phyloP scores from a whole-genome alignment of 1,284 basidiomycete genomes.

The Apiotrichum mycotoxinovorans region DNA sequence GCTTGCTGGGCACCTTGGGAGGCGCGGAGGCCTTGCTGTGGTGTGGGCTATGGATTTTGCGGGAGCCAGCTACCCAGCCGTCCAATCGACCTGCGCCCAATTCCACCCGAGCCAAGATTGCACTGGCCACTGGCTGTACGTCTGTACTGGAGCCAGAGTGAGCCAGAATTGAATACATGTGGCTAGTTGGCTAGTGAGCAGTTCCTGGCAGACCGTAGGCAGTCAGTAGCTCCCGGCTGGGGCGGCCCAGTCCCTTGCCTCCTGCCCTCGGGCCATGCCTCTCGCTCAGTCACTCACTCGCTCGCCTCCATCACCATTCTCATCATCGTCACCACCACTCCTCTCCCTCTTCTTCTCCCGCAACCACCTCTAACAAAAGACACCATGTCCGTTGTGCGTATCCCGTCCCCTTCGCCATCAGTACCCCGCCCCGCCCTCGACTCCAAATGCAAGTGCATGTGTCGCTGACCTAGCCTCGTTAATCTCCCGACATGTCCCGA shows the following conservation, averaged over 20 bases:
- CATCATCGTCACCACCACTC: neutral
- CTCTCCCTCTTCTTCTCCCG: constrained; percentile 5
- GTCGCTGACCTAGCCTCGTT: neutral
- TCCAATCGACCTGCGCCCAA: constrained; percentile 4
- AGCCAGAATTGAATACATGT: too few species aligned
- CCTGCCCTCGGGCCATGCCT: too few species aligned
- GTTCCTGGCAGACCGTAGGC: too few species aligned
- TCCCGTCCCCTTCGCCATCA: neutral
- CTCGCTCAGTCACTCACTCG: too few species aligned
- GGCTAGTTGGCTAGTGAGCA: neutral
- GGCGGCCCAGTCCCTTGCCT: too few species aligned
- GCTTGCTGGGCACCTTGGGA: too few species aligned
- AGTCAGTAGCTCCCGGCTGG: too few species aligned
- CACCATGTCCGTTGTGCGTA: constrained; percentile 14
- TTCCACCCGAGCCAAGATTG: neutral
- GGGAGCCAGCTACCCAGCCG: too few species aligned
- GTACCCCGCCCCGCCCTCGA: neutral
- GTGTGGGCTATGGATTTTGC: too few species aligned
- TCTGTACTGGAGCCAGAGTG: neutral
- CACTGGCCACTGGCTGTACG: neutral
- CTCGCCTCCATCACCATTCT: neutral
- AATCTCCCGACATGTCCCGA: neutral
- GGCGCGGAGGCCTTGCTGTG: too few species aligned
- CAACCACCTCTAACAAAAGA: neutral
- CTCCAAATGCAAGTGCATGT: neutral